These are phyloP conservation scores for Oenanthe javanica DNA, from an alignment of 140 eudicot species.

Conservation along the genomic window DNA sequence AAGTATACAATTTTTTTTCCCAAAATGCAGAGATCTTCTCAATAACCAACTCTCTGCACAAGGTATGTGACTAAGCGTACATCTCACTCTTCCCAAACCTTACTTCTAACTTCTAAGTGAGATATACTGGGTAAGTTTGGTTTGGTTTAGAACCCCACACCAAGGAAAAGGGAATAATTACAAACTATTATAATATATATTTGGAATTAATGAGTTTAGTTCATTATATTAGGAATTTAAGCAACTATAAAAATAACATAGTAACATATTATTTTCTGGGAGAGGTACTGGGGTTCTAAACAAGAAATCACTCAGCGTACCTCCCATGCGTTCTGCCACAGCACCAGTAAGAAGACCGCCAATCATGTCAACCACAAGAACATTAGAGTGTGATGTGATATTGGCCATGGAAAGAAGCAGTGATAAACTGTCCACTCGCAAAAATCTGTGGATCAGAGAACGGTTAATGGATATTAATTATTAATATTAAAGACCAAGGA, in stretches of 20 bases:
- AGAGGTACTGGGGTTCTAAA: background rate
- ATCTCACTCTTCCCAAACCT: background rate
- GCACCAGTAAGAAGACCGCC: slow-evolving; percentile 85
- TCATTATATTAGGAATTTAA: background rate
- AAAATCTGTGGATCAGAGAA: slow-evolving; percentile 40
- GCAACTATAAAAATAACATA: background rate
- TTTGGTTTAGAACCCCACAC: background rate
- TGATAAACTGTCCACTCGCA: slow-evolving; percentile 78
- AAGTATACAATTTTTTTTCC: background rate
- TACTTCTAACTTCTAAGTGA: background rate
- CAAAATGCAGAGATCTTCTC: background rate
- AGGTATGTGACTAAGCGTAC: background rate
- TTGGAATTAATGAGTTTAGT: background rate
- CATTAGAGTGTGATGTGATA: slow-evolving; percentile 70
- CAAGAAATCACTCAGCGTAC: slow-evolving; percentile 23
- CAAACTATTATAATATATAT: background rate
- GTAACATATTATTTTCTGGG: background rate
- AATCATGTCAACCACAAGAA: slow-evolving; percentile 88
- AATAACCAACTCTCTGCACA: background rate
- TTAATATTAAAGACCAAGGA: background rate
- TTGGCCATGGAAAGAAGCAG: slow-evolving; percentile 77
- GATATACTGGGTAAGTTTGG: background rate
- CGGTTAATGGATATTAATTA: background rate
- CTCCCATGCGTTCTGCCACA: slow-evolving; percentile 95
- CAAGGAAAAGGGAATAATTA: background rate